Evolutionary conservation across 768 basidiomycete genomes (phyloP).

Genomic region (Trametes cingulata): DNA sequence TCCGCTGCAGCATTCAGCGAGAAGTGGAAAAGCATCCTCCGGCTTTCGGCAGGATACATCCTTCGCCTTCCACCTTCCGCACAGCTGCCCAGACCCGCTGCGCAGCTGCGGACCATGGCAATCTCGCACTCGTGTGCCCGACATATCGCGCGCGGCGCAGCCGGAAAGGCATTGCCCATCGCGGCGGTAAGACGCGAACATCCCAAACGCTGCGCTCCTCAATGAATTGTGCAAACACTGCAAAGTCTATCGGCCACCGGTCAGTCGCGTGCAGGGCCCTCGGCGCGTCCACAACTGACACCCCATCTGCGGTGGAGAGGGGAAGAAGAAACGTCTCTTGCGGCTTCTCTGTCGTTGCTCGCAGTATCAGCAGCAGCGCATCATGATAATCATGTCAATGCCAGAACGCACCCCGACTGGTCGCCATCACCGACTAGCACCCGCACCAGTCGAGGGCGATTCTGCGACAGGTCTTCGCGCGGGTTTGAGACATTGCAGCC

Average conservation of each 20-base stretch:
- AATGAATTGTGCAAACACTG: neutral
- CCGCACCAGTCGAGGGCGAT: neutral
- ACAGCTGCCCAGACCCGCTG: neutral
- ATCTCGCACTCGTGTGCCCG: neutral
- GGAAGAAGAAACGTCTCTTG: neutral
- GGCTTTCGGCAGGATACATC: neutral
- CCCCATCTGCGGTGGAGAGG: neutral
- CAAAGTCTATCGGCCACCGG: neutral
- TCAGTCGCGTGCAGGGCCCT: neutral
- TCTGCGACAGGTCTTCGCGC: slow-evolving; percentile 5
- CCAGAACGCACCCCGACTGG: neutral
- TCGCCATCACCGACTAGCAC: neutral
- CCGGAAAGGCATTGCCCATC: neutral
- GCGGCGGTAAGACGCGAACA: neutral
- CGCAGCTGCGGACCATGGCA: neutral
- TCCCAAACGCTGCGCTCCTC: neutral
- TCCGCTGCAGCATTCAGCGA: neutral
- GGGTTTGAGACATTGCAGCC: slow-evolving; percentile 3
- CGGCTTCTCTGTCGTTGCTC: neutral
- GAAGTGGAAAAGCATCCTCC: neutral
- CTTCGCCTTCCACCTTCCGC: neutral
- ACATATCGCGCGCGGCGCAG: neutral
- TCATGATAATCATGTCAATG: slow-evolving; percentile 16
- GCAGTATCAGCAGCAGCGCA: slow-evolving; percentile 14
- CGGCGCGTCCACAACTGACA: neutral